These are phyloP conservation scores for Russula vinacea DNA, from an alignment of 768 basidiomycete species.

Conservation along the genomic window DNA sequence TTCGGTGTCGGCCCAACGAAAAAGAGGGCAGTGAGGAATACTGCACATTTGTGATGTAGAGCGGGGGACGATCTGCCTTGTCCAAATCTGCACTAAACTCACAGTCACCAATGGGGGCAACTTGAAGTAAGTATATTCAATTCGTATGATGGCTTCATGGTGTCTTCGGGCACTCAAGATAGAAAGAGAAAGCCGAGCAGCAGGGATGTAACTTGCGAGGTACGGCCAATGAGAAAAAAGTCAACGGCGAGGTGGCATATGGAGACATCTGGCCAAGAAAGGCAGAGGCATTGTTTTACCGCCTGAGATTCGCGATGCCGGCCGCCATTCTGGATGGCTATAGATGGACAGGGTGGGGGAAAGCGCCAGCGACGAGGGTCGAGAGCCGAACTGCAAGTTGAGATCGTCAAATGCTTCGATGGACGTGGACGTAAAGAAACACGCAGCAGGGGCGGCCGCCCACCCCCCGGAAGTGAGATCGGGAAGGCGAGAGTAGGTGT, in stretches of 20 bases:
- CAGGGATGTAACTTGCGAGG: slow-evolving; percentile 16
- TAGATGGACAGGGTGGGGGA: not conserved
- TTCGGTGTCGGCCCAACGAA: slow-evolving; percentile 10
- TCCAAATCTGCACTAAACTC: slow-evolving; percentile 24
- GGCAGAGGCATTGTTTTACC: slow-evolving; percentile 20
- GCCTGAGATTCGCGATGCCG: slow-evolving; percentile 16
- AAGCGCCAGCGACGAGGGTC: slow-evolving; percentile 18
- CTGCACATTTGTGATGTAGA: slow-evolving; percentile 1
- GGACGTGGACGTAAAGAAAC: slow-evolving; percentile 27
- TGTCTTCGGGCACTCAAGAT: slow-evolving; percentile 18
- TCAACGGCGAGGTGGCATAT: slow-evolving; percentile 24
- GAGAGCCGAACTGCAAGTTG: slow-evolving; percentile 18
- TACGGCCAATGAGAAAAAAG: slow-evolving; percentile 17
- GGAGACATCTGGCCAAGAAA: slow-evolving; percentile 23
- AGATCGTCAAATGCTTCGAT: slow-evolving; percentile 27
- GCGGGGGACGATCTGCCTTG: slow-evolving; percentile 15
- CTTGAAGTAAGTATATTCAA: slow-evolving; percentile 4
- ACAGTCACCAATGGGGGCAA: slow-evolving; percentile 22
- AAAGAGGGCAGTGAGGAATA: slow-evolving; percentile 7
- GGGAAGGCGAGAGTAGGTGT: slow-evolving; percentile 21
- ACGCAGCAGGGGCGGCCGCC: slow-evolving; percentile 24
- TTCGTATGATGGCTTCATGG: slow-evolving; percentile 11
- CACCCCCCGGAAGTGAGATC: slow-evolving; percentile 24
- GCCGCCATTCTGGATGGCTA: slow-evolving; percentile 8
- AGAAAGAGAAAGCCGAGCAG: slow-evolving; percentile 19